These are phyloP conservation scores for Babesia ovis DNA, from an alignment of 169 alveolate species.

Conservation along the genomic window DNA sequence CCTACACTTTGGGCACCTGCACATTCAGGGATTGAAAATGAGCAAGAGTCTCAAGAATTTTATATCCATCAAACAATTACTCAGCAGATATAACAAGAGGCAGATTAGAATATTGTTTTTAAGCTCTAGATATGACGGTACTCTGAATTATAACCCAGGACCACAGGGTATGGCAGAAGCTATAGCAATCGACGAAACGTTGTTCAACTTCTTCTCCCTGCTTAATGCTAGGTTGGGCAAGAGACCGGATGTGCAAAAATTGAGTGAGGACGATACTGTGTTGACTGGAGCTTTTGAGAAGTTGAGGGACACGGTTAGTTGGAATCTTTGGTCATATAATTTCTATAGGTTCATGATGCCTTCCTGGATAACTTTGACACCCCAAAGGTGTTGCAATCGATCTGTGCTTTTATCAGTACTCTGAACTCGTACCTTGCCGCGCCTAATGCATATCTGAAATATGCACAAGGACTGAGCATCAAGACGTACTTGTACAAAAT, in stretches of 20 bases:
- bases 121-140: slow-evolving; percentile 86
- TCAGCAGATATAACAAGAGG: slow-evolving; percentile 79
- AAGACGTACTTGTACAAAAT: slow-evolving; percentile 58
- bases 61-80: slow-evolving; percentile 89
- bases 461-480: slow-evolving; percentile 55
- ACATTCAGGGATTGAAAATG: slow-evolving; percentile 97
- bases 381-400: slow-evolving; percentile 80
- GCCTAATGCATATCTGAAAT: slow-evolving; percentile 17
- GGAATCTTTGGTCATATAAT: background rate
- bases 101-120: slow-evolving; percentile 89
- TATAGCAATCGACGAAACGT: slow-evolving; percentile 88
- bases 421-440: slow-evolving; percentile 71
- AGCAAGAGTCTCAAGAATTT: slow-evolving; percentile 96
- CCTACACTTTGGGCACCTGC: slow-evolving; percentile 97
- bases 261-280: slow-evolving; percentile 65
- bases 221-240: slow-evolving; percentile 83
- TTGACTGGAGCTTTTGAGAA: slow-evolving; percentile 57
- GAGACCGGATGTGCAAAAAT: slow-evolving; percentile 58
- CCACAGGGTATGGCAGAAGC: slow-evolving; percentile 92
- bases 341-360: slow-evolving; percentile 75
- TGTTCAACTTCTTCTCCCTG: slow-evolving; percentile 90
- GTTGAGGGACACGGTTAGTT: slow-evolving; percentile 66
- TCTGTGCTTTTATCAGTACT: slow-evolving; percentile 72
- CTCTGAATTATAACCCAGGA: slow-evolving; percentile 87
- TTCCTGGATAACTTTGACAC: slow-evolving; percentile 88